Conservation (phyloP, 148 eudicot species). For the Nepenthes gracilis region DNA sequence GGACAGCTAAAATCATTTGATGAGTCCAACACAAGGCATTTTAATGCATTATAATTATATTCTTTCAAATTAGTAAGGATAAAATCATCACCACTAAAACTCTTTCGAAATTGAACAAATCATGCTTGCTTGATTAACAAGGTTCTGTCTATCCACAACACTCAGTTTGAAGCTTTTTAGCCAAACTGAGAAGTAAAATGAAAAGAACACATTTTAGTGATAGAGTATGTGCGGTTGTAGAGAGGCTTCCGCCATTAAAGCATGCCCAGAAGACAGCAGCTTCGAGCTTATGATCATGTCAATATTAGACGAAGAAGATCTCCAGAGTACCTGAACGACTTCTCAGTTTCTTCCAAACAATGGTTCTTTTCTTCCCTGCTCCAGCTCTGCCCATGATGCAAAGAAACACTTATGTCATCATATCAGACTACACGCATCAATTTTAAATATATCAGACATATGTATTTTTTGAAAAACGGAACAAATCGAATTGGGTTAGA, state of each 20-base stretch:
- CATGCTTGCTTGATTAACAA: background rate
- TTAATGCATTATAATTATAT: no score
- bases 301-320: constrained; percentile 73
- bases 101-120: no score
- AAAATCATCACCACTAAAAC: no score
- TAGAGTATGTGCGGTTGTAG: background rate
- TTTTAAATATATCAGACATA: background rate
- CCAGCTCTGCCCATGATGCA: constrained; percentile 48
- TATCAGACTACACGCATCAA: background rate
- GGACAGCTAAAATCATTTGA: no score
- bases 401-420: background rate
- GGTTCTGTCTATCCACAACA: background rate
- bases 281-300: constrained; percentile 8
- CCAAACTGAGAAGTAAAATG: background rate
- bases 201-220: background rate
- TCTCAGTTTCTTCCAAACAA: constrained; percentile 92
- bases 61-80: no score
- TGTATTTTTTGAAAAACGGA: background rate
- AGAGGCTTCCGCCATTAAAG: background rate
- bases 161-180: background rate
- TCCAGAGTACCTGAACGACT: constrained; percentile 76
- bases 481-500: no score
- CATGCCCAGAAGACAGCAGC: background rate
- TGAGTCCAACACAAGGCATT: no score
- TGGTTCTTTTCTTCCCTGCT: constrained; percentile 91